Evolutionary conservation across 73 alveolate species (phyloP), one percentile per base, ranked within the genome.

Genomic region (Paramecium tetraurelia): DNA sequence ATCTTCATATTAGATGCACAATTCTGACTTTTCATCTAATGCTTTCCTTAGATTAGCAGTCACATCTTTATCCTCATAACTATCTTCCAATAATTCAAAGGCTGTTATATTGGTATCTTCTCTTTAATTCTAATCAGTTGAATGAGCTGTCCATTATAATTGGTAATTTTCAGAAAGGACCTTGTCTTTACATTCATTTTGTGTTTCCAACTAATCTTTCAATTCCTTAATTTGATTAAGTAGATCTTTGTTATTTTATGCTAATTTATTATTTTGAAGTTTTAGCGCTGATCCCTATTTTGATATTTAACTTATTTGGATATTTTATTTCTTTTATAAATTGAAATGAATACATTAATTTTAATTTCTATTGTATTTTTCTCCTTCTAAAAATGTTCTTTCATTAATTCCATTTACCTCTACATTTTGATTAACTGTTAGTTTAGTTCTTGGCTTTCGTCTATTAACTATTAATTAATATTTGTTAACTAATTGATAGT

Each of bases 51-150:
- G 36, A 14, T 72, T 1, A 36, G 40, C n/a, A 3, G 33, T 35
- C 2, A 29, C 9, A 72, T 72, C 59, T 29, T 72, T 31, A 33
- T 72, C 86, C 20, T 72, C 53, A 63, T 63, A 63, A 63, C 84
- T 63, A 12, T 72, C 86, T 18, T 40, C 86, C 1, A 33, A 38
- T 16, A 72, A 72, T 9, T 80, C 90, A 80, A 80, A 80, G 9
- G 90, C 90, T 24, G 90, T 80, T n/a, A 46, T 80, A 46, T 48
- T 80, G n/a, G 22, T 27, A 9, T 80, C 90, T 7, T 80, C 90
- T 48, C 57, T 80, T 20, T 20, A 43, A 43, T 41, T 27, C 21
- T 44, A 22, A 43, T 80, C 90, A 43, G 90, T 20, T 4, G 90
- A 80, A 20, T 80, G 46, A 10, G 90, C 75, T 38, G 90, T 80